Base-by-base conservation (phyloP, 805 yeast genomes). In the Lachancea sp. region DNA sequence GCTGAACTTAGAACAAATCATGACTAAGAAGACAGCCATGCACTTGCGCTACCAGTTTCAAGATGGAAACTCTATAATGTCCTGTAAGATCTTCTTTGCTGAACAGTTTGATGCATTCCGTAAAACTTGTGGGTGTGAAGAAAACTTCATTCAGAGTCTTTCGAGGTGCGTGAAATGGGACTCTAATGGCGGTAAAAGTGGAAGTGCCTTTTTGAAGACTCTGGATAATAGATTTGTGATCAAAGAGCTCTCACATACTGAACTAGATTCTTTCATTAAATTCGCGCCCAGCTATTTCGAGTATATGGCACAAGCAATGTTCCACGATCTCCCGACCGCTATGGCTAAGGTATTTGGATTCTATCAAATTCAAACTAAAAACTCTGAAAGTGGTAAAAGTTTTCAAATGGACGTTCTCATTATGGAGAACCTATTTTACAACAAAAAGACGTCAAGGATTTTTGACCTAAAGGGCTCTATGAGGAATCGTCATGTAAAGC, bases 401-500 rank as follows among this genome's bases (percentile, higher is more conserved):
- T 78, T 86, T 56, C 83, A 85, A 50, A 82, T 90, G 82, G 96
- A 93, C 63, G 85, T 91, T 19, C 73, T 95, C 49, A 90, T 93
- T 32, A 91, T 90, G 96, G 99, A 93, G 67, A 93, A 93, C 60
- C 68, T 93, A 47, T 93, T 93, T 59, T 91, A 89, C 63, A 84
- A 85, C 52, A 75, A 81, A 45, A 83, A 82, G 53, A 84, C 90
- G 47, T 73, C 87, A 12, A 70, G 97, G 51, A 89, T 91, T 38
- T 93, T 93, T 66, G 99, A 93, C 65, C 75, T 93, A 64, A 93
- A 93, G 63, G 99, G 99, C 0, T 90, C 98, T 0, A 93, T 93
- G 98, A 72, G 99, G 50, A 93, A 93, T 64, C 74, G 99, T 52
- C 97, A 91, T 58, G 99, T 91, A 31, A 84, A 90, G 54, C 96